These are phyloP conservation scores for Penicillium pulvis DNA, from an alignment of 495 filamentous ascomycete genomes.

Conservation along the genomic window DNA sequence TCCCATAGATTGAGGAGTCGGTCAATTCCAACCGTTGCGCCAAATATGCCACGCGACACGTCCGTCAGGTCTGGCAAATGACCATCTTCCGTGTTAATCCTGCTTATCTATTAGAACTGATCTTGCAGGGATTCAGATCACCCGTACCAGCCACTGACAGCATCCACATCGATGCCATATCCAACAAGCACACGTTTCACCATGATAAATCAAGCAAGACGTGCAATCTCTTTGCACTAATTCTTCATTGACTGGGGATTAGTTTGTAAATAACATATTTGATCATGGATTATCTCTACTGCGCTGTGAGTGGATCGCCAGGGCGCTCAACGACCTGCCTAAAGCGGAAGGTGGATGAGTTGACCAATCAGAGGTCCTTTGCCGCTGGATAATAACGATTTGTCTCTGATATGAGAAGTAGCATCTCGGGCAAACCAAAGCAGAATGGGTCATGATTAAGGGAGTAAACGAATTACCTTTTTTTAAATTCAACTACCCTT, in stretches of 20 bases:
- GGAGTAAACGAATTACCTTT: no score
- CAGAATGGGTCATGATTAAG: no score
- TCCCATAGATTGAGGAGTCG: conserved; percentile 39
- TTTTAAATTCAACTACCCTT: no score
- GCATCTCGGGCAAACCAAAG: no score
- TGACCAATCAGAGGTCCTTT: neutral
- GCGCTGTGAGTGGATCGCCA: no score
- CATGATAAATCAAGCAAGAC: neutral
- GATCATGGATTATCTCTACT: no score
- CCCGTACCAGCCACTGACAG: conserved; percentile 4
- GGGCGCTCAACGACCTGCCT: neutral
- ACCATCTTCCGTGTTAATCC: conserved; percentile 14
- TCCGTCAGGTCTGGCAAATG: neutral
- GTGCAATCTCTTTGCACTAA: no score
- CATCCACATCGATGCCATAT: conserved; percentile 9
- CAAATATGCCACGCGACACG: conserved; percentile 34
- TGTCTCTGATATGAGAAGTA: no score
- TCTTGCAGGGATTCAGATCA: neutral
- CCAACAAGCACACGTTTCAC: conserved; percentile 3
- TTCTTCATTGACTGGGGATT: no score
- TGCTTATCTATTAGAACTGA: neutral
- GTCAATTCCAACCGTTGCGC: conserved; percentile 42
- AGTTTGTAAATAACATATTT: no score
- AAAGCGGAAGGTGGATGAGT: neutral
- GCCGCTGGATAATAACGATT: neutral